phyloP scores from a whole-genome alignment of 2,329 filamentous ascomycete species.

The Metarhizium sp. region DNA sequence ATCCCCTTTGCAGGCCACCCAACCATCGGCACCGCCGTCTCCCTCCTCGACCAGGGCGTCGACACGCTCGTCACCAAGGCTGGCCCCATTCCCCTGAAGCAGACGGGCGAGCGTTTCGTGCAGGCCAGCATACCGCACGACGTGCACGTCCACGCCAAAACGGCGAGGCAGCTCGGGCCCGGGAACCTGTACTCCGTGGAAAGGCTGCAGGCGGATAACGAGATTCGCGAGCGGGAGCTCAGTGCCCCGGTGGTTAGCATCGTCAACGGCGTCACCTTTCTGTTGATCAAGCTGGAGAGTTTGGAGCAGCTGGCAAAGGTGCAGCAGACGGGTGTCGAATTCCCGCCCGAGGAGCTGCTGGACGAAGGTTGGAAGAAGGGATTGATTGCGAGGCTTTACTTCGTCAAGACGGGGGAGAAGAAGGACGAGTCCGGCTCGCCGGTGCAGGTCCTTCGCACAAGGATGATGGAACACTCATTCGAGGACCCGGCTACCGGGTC shows the following conservation, averaged over 20 bases:
- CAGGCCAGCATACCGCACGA: constrained; percentile 58
- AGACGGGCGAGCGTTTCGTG: constrained; percentile 33
- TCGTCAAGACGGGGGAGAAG: constrained; percentile 31
- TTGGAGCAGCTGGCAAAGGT: constrained; percentile 46
- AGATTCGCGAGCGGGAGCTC: constrained; percentile 27
- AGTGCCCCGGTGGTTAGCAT: constrained; percentile 47
- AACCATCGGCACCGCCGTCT: constrained; percentile 46
- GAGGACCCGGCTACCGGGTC: constrained; percentile 57
- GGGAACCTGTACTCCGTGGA: constrained; percentile 8
- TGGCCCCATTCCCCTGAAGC: constrained; percentile 41
- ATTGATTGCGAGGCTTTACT: constrained; percentile 51
- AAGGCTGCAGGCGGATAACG: constrained; percentile 18
- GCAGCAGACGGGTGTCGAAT: constrained; percentile 21
- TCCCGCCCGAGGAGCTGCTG: constrained; percentile 26
- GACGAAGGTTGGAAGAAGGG: constrained; percentile 47
- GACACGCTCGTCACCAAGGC: constrained; percentile 43
- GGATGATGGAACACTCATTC: constrained; percentile 45
- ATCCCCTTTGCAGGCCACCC: constrained; percentile 56
- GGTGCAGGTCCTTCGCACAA: constrained; percentile 37
- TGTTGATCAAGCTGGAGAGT: constrained; percentile 52
- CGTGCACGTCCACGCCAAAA: constrained; percentile 47
- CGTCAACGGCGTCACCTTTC: constrained; percentile 66
- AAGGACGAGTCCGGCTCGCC: constrained; percentile 16
- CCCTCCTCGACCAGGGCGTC: constrained; percentile 31
- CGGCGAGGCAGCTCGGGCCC: constrained; percentile 22